A percentile compares a stretch with the other conserved stretches of the same genome.
phyloP scores from a whole-genome alignment of 1,284 basidiomycete species.

The Cerrena zonata region DNA sequence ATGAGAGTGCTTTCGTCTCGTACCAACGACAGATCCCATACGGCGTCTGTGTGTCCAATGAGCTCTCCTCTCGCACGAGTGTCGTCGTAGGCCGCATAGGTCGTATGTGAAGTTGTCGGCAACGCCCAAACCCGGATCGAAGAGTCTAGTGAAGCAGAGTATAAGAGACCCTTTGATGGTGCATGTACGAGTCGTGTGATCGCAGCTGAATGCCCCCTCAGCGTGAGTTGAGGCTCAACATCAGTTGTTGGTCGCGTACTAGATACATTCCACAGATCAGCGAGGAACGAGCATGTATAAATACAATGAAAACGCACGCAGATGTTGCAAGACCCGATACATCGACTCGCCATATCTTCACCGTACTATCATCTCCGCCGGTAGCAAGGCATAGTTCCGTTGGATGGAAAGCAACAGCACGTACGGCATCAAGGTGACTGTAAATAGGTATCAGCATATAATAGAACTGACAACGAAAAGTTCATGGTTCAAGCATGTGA shows the following conservation, averaged over 20 bases:
- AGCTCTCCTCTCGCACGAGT: slow-evolving; percentile 73
- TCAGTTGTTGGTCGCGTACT: slow-evolving; percentile 68
- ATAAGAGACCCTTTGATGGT: slow-evolving; percentile 69
- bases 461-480: slow-evolving; percentile 7
- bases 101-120: slow-evolving; percentile 66
- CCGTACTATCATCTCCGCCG: slow-evolving; percentile 90
- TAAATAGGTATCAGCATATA: slow-evolving; percentile 18
- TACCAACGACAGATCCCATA: slow-evolving; percentile 87
- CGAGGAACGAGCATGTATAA: slow-evolving; percentile 11
- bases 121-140: slow-evolving; percentile 89
- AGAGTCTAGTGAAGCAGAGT: slow-evolving; percentile 89
- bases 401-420: slow-evolving; percentile 84
- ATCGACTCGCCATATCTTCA: slow-evolving; percentile 93
- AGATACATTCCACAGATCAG: slow-evolving; percentile 13
- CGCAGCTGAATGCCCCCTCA: slow-evolving; percentile 88
- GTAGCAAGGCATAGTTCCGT: slow-evolving; percentile 80
- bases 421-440: slow-evolving; percentile 90
- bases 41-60: slow-evolving; percentile 88
- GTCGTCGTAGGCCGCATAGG: slow-evolving; percentile 84
- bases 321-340: slow-evolving; percentile 64
- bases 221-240: slow-evolving; percentile 84
- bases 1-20: slow-evolving; percentile 77
- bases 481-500: slow-evolving; percentile 13
- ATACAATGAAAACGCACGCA: slow-evolving; percentile 44
- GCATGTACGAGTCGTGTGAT: slow-evolving; percentile 88